Base-by-base conservation (phyloP, 768 basidiomycete genomes). In the Candolleomyces eurysporus region DNA sequence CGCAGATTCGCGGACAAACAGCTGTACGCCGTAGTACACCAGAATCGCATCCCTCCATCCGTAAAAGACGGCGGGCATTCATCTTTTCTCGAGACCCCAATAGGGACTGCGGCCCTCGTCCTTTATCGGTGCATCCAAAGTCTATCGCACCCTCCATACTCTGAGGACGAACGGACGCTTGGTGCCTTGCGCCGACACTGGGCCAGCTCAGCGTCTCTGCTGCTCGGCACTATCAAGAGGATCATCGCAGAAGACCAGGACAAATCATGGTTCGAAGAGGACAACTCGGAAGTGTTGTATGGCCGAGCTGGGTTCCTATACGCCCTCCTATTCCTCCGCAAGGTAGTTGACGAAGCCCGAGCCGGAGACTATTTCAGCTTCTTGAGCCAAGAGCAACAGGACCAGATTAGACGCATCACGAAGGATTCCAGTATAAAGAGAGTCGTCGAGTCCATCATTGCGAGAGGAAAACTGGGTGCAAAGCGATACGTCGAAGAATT, bases 241-340 rank as follows among this genome's bases (percentile, higher is more conserved):
- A 66, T 69, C 48, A 36, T 68, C 31, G 60, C 59, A 4, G 69
- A 72, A 58, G 72, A 72, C 55, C 62, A 54, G 13, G 66, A 65
- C 9, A 14, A 62, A 11, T 45, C 62, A 10, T 30, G 49, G n/a
- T 60, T 62, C 11, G 71, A 75, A 36, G 82, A 82, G 40, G 82
- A 80, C 60, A 81, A 78, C 16, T 84, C 82, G 63, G 85, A 87
- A 64, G 78, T 85, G 5, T 73, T 87, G 9, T 86, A 86, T 66
- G 84, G 84, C 2, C 83, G 84, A 51, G 83, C 83, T 17, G 84
- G 85, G 2, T 71, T 86, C 42, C 73, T 87, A 0, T 85, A 85
- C 62, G 77, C 81, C 5, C 69, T 86, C 17, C 73, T 84, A 2
- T 75, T 73, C 36, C 72, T 87, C n/a, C 76, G 82, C 36, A 65